Evolutionary conservation across 768 basidiomycete species (phyloP).

Genomic region (Melanogaster broomeanus): DNA sequence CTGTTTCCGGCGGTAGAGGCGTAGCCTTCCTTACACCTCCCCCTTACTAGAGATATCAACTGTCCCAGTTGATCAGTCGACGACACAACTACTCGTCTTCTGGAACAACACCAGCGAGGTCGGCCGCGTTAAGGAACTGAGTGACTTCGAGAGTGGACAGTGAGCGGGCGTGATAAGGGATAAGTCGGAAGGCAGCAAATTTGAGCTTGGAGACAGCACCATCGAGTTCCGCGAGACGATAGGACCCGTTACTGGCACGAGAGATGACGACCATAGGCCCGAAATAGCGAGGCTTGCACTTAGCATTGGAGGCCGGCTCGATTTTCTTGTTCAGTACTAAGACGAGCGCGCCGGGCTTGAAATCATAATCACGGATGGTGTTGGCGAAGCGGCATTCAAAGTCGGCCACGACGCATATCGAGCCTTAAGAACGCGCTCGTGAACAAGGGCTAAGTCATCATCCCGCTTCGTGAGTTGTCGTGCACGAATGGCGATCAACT

Average conservation of each 20-base stretch:
- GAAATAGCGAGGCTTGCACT: neutral
- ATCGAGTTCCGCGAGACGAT: constrained; percentile 13
- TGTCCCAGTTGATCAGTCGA: no score
- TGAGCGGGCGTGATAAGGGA: neutral
- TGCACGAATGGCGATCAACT: constrained; percentile 25
- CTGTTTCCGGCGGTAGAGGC: no score
- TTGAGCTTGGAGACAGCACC: neutral
- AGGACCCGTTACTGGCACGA: neutral
- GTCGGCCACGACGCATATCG: neutral
- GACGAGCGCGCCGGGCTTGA: constrained; percentile 28
- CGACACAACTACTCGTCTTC: no score
- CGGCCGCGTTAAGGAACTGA: no score
- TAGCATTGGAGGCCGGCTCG: constrained; percentile 4
- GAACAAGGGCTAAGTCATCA: constrained; percentile 5
- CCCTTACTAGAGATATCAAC: no score
- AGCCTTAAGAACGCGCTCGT: constrained; percentile 9
- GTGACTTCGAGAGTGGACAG: no score
- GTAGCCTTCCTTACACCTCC: no score
- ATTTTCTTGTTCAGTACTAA: constrained; percentile 29
- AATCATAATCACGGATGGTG: constrained; percentile 25
- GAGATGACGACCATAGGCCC: neutral
- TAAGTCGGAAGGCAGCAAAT: constrained; percentile 12
- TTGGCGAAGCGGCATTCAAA: constrained; percentile 15
- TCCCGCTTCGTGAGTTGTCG: constrained; percentile 23
- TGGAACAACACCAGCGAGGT: no score